Conservation (phyloP, 768 basidiomycete species). For the Symmetrospora coprosmae region DNA sequence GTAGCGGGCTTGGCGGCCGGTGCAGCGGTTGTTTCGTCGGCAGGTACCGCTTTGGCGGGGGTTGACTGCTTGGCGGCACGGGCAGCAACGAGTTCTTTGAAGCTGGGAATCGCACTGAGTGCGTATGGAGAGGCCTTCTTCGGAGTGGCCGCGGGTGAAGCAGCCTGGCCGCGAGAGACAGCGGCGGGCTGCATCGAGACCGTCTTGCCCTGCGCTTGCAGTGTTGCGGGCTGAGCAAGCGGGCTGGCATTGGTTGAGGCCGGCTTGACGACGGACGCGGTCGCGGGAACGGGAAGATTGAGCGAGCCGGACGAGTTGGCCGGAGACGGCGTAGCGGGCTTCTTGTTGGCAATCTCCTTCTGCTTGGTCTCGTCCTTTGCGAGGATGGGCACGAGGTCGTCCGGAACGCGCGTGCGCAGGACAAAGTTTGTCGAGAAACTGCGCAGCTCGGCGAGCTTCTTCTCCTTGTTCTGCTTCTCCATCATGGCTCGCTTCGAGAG, state of each 20-base stretch:
- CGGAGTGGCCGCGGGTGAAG: background rate
- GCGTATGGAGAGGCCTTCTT: conserved; percentile 15
- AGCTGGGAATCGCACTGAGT: conserved; percentile 1
- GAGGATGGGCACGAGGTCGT: conserved; percentile 79
- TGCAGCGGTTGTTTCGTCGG: background rate
- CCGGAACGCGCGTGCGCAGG: conserved; percentile 79
- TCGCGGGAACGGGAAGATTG: too few relatives aligned
- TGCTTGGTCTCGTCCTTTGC: conserved; percentile 80
- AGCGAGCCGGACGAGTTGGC: conserved; percentile 44
- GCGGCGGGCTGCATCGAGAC: too few relatives aligned
- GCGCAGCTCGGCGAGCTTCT: conserved; percentile 77
- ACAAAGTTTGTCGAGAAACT: conserved; percentile 91
- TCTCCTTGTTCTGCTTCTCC: conserved; percentile 85
- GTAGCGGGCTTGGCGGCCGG: background rate
- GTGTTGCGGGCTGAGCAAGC: too few relatives aligned
- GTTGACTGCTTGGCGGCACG: conserved; percentile 2
- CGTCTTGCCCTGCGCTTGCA: too few relatives aligned
- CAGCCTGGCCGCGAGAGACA: too few relatives aligned
- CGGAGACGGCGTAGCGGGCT: conserved; percentile 26
- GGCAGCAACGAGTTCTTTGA: conserved; percentile 4
- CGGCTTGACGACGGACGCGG: too few relatives aligned
- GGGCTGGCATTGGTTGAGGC: conserved; percentile 6
- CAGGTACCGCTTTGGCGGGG: background rate
- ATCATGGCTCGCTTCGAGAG: conserved; percentile 80
- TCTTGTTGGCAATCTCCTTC: conserved; percentile 16